phyloP scores from a whole-genome alignment of 306 rosid species.

The Castanospermum australe region DNA sequence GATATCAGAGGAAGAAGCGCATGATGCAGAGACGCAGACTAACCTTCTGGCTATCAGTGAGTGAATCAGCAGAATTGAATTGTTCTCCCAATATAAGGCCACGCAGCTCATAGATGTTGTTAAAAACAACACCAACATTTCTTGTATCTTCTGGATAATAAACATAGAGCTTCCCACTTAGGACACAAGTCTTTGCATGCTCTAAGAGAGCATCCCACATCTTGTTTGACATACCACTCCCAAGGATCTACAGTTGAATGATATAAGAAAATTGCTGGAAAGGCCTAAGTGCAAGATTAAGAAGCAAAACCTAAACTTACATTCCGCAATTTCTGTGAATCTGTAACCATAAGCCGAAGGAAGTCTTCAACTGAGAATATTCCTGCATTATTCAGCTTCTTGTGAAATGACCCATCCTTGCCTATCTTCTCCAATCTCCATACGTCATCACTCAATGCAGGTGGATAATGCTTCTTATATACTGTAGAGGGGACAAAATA shows the following conservation, averaged over 20 bases:
- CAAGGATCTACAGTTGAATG: slow-evolving; percentile 75
- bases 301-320: slow-evolving; percentile 53
- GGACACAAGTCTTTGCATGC: slow-evolving; percentile 93
- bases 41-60: slow-evolving; percentile 89
- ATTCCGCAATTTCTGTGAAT: slow-evolving; percentile 67
- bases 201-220: slow-evolving; percentile 99
- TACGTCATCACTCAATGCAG: slow-evolving; percentile 80
- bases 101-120: slow-evolving; percentile 81
- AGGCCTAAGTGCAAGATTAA: slow-evolving; percentile 25
- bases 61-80: slow-evolving; percentile 82
- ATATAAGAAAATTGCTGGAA: slow-evolving; percentile 25
- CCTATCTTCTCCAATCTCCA: slow-evolving; percentile 99
- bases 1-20: background rate
- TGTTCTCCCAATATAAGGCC: slow-evolving; percentile 89
- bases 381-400: slow-evolving; percentile 59
- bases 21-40: slow-evolving; percentile 15
- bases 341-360: slow-evolving; percentile 86
- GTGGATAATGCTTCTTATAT: slow-evolving; percentile 99
- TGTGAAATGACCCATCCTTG: slow-evolving; percentile 98
- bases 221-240: slow-evolving; percentile 99
- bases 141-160: slow-evolving; percentile 90
- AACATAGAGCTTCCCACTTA: slow-evolving; percentile 85
- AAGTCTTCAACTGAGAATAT: slow-evolving; percentile 74
- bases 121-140: slow-evolving; percentile 87
- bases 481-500: slow-evolving; percentile 53